Evolutionary conservation across 179 eudicot species (phyloP).

Genomic region (Spergularia azorica): DNA sequence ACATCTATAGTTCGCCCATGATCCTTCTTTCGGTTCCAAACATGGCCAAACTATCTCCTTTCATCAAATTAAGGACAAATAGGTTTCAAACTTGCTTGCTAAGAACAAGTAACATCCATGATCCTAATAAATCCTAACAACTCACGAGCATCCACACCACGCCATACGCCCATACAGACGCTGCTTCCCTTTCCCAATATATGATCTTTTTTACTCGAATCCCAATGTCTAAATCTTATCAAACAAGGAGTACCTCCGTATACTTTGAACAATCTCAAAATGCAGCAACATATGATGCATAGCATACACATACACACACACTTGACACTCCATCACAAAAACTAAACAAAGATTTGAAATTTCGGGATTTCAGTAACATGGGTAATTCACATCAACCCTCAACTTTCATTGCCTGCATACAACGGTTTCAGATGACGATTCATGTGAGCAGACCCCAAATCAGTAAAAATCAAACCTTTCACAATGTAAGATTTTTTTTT

Average conservation of each 20-base stretch:
- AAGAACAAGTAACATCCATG: background rate
- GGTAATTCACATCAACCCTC: conserved; percentile 1
- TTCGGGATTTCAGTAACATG: background rate
- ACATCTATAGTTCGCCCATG: background rate
- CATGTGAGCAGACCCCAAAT: no score
- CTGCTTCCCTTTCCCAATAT: background rate
- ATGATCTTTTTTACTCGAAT: background rate
- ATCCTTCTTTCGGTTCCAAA: background rate
- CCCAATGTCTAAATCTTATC: background rate
- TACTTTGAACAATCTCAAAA: background rate
- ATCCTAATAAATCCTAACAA: background rate
- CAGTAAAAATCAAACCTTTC: background rate
- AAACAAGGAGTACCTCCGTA: background rate
- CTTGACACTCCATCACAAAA: background rate
- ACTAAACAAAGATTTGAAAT: background rate
- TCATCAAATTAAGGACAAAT: background rate
- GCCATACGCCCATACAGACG: background rate
- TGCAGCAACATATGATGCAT: background rate
- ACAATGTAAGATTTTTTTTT: background rate
- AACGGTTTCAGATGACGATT: no score
- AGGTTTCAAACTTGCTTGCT: background rate
- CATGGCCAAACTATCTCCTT: background rate
- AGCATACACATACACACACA: background rate
- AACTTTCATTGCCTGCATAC: no score
- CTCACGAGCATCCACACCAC: background rate